A percentile compares a stretch with the other conserved stretches of the same genome.
Conservation (phyloP, 768 basidiomycete genomes). For the Pleurotus ostreatus region DNA sequence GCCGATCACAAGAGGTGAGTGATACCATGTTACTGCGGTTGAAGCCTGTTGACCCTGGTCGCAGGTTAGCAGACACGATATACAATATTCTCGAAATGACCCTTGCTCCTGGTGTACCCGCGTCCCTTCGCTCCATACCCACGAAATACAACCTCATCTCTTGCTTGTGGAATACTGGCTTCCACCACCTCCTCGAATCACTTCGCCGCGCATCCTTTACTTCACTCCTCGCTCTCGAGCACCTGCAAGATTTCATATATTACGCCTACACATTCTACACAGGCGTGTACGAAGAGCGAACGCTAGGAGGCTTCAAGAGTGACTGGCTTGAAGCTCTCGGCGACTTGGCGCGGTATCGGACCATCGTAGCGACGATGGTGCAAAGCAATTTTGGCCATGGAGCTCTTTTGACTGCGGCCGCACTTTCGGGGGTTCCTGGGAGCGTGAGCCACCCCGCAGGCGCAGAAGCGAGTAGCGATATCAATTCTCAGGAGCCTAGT, state of each 20-base stretch:
- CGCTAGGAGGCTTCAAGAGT: conserved; percentile 62
- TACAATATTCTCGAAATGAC: conserved; percentile 86
- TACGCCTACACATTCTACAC: conserved; percentile 96
- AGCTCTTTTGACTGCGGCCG: conserved; percentile 48
- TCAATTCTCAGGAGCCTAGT: conserved; percentile 38
- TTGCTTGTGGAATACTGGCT: conserved; percentile 88
- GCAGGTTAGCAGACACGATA: conserved; percentile 84
- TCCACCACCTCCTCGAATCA: conserved; percentile 86
- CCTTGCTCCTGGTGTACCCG: conserved; percentile 81
- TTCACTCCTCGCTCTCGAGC: conserved; percentile 73
- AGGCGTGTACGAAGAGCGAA: conserved; percentile 78
- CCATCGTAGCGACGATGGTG: conserved; percentile 88
- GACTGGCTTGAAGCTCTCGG: conserved; percentile 97
- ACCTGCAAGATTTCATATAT: conserved; percentile 91
- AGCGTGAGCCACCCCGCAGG: conserved; percentile 19
- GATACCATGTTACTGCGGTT: conserved; percentile 6
- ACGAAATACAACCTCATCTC: conserved; percentile 94
- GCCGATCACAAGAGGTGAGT: conserved; percentile 82
- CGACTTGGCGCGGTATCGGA: conserved; percentile 90
- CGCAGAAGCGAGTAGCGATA: conserved; percentile 4
- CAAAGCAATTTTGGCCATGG: conserved; percentile 43
- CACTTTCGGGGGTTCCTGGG: conserved; percentile 41
- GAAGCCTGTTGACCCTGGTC: not conserved
- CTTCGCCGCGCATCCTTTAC: conserved; percentile 80
- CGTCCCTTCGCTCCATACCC: conserved; percentile 84